These are phyloP conservation scores for Eragrostis curvula DNA, from an alignment of 176 grass and related monocot genomes.

Conservation along the genomic window DNA sequence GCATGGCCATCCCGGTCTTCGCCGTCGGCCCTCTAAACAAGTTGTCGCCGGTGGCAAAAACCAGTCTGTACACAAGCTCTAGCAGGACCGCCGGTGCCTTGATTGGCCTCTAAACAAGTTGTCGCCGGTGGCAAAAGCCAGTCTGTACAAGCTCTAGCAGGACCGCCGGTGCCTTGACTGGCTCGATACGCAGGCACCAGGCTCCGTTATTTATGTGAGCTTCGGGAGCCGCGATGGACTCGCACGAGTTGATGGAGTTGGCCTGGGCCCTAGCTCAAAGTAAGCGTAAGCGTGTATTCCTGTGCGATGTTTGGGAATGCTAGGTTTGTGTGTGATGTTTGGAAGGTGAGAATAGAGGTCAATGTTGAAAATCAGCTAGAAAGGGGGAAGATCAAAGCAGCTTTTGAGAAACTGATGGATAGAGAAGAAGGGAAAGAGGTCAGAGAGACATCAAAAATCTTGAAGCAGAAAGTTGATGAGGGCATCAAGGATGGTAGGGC, in stretches of 20 bases:
- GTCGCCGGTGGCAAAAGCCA: too few relatives aligned
- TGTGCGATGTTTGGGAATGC: not conserved
- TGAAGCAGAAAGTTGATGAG: not conserved
- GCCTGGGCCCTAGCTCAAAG: too few relatives aligned
- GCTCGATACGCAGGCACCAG: conserved; percentile 8
- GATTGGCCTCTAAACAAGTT: not conserved
- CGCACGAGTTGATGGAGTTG: too few relatives aligned
- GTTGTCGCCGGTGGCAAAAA: too few relatives aligned
- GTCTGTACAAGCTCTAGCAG: too few relatives aligned
- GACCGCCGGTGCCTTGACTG: not conserved
- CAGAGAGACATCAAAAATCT: too few relatives aligned
- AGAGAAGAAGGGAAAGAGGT: not conserved
- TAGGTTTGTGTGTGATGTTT: conserved; percentile 4
- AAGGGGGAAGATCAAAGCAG: not conserved
- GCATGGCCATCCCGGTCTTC: too few relatives aligned
- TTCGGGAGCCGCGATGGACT: not conserved
- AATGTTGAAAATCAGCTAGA: not conserved
- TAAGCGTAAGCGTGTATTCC: too few relatives aligned
- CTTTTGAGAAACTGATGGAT: conserved; percentile 12
- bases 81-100: not conserved
- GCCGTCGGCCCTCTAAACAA: too few relatives aligned
- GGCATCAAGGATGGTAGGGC: not conserved
- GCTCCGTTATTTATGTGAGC: not conserved
- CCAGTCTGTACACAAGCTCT: too few relatives aligned
- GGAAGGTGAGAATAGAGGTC: not conserved